phyloP scores from a whole-genome alignment of 352 stramenopile genomes.

The Globisporangium spiculum region DNA sequence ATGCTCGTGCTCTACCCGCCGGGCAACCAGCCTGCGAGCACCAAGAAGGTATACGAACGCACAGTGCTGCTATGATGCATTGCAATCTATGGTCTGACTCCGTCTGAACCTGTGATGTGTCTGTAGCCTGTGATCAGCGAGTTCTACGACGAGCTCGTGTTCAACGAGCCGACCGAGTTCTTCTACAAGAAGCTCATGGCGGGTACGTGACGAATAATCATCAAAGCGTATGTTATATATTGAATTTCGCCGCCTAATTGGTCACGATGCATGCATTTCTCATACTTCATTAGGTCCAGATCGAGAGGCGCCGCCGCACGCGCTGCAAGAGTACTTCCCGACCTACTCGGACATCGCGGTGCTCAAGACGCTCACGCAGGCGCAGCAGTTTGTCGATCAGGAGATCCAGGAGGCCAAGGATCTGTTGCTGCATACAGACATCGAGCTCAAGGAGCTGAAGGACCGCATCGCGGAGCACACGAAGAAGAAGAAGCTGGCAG shows the following conservation, averaged over 20 bases:
- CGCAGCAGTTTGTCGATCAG: conserved; percentile 78
- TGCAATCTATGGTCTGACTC: conserved; percentile 2
- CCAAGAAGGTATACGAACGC: conserved; percentile 68
- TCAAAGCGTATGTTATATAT: neutral
- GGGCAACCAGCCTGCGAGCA: conserved; percentile 83
- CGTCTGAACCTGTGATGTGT: neutral
- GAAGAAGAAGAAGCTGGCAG: conserved; percentile 69
- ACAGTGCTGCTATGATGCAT: neutral
- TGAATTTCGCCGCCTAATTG: neutral
- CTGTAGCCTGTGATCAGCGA: conserved; percentile 92
- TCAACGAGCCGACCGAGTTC: conserved; percentile 94
- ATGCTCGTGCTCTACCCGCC: conserved; percentile 84
- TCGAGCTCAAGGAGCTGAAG: conserved; percentile 75
- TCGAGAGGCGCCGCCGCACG: conserved; percentile 54
- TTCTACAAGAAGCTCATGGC: conserved; percentile 94
- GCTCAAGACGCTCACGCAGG: conserved; percentile 79
- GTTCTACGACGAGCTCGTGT: conserved; percentile 98
- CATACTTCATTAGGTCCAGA: conserved; percentile 39
- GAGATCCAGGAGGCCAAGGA: conserved; percentile 76
- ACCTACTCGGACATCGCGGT: conserved; percentile 89
- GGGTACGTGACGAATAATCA: conserved; percentile 16
- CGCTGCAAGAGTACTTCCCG: conserved; percentile 82
- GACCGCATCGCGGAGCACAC: conserved; percentile 74
- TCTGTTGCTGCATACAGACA: conserved; percentile 52
- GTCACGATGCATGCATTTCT: neutral